Evolutionary conservation across 352 stramenopile species (phyloP).

Genomic region (Pythium utonaiense): DNA sequence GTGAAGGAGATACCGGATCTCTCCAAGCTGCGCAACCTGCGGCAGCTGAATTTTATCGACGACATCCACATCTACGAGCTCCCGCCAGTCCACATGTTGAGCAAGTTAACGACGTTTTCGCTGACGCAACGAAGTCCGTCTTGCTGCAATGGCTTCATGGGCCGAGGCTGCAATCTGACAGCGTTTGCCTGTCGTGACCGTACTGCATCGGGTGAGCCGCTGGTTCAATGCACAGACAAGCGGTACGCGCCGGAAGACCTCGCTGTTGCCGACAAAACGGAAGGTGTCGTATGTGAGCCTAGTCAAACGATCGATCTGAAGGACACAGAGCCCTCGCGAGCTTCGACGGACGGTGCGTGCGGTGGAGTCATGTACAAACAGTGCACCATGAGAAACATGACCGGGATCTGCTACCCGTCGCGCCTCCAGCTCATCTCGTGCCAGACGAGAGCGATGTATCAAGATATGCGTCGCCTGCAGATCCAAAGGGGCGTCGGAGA

Average conservation of each 20-base stretch:
- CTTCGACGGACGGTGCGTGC: slow-evolving; percentile 4
- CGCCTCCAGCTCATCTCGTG: slow-evolving; percentile 14
- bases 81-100: not conserved
- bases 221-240: not conserved
- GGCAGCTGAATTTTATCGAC: slow-evolving; percentile 5
- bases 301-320: slow-evolving; percentile 10
- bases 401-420: slow-evolving; percentile 8
- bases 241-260: not conserved
- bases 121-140: not conserved
- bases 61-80: not conserved
- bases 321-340: not conserved
- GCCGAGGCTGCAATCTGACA: slow-evolving; percentile 1
- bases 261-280: not conserved
- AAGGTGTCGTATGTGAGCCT: not conserved
- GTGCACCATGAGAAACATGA: not conserved
- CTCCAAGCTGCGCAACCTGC: not conserved
- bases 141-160: slow-evolving; percentile 20
- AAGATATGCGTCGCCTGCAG: slow-evolving; percentile 9
- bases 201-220: slow-evolving; percentile 1
- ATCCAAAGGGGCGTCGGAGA: slow-evolving; percentile 15
- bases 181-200: slow-evolving; percentile 5
- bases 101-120: slow-evolving; percentile 3
- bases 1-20: slow-evolving; percentile 5
- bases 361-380: slow-evolving; percentile 19
- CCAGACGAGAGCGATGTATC: not conserved